Percentiles rank a stretch among this genome's conserved stretches.
These are phyloP conservation scores for Paramecium primaurelia DNA, from an alignment of 73 alveolate genomes.

Conservation along the genomic window DNA sequence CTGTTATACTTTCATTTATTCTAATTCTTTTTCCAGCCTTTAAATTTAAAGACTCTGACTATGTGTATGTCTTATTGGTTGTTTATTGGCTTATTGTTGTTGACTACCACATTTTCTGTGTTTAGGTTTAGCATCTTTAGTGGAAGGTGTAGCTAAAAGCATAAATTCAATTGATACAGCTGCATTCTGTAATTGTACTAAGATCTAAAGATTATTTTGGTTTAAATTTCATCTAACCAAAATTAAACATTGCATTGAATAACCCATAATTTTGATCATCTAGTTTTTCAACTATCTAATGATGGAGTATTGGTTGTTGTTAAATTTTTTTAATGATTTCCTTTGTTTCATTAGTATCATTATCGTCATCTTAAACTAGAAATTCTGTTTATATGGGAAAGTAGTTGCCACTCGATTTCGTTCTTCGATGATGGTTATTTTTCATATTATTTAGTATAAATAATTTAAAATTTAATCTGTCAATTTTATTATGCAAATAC, in stretches of 20 bases:
- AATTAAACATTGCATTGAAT: neutral
- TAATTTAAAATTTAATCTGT: neutral
- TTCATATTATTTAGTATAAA: neutral
- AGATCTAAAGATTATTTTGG: neutral
- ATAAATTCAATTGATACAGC: neutral
- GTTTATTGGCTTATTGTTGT: neutral
- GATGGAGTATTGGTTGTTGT: neutral
- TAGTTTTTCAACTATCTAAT: neutral
- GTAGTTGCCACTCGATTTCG: conserved; percentile 13
- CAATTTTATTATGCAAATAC: neutral
- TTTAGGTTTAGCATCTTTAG: neutral
- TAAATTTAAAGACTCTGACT: neutral
- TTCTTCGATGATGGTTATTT: neutral
- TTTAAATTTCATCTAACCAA: conserved; percentile 13
- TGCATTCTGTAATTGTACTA: neutral
- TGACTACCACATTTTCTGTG: conserved; percentile 20
- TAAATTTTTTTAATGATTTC: neutral
- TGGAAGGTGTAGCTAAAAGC: neutral
- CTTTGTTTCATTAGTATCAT: neutral
- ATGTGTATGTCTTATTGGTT: neutral
- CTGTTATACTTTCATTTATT: conserved; percentile 1
- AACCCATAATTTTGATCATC: neutral
- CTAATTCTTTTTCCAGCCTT: neutral
- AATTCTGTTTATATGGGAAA: neutral
- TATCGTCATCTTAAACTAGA: conserved; percentile 4